A percentile compares a stretch with the other conserved stretches of the same genome.
phyloP scores from a whole-genome alignment of 371 early-diverging fungal species.

The Circinella minor region DNA sequence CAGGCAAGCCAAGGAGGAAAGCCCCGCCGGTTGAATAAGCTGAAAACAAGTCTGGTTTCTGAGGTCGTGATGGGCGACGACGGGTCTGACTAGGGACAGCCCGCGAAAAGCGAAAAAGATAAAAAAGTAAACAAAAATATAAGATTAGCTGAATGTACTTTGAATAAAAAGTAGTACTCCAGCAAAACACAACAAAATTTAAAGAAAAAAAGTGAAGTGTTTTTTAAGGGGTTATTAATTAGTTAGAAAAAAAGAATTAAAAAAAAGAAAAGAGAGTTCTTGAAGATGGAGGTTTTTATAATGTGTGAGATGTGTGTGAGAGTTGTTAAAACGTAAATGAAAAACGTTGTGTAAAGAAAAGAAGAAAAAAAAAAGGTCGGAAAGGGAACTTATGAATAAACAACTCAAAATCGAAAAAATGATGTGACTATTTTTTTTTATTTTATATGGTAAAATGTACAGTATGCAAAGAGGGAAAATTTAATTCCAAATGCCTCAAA shows the following conservation, averaged over 20 bases:
- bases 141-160: constrained; percentile 3
- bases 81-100: constrained; percentile 53
- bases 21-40: constrained; percentile 68
- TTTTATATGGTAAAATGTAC: background rate
- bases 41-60: constrained; percentile 67
- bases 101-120: constrained; percentile 42
- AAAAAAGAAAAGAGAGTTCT: no score
- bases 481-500: background rate
- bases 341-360: no score
- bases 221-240: no score
- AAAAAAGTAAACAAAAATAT: background rate
- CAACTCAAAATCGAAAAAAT: no score
- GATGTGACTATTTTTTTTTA: no score
- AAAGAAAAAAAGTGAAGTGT: no score
- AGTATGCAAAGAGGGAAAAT: background rate
- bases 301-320: no score
- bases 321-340: no score
- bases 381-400: no score
- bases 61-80: constrained; percentile 70
- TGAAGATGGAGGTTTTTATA: no score
- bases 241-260: no score
- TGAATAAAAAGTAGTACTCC: constrained; percentile 8
- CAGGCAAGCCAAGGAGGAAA: constrained; percentile 72
- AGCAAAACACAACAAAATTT: background rate
- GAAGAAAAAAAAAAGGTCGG: no score